Percentiles rank a stretch among this genome's conserved stretches.
These are phyloP conservation scores for Trichoderma virens DNA, from an alignment of 495 filamentous ascomycete species.

Conservation along the genomic window DNA sequence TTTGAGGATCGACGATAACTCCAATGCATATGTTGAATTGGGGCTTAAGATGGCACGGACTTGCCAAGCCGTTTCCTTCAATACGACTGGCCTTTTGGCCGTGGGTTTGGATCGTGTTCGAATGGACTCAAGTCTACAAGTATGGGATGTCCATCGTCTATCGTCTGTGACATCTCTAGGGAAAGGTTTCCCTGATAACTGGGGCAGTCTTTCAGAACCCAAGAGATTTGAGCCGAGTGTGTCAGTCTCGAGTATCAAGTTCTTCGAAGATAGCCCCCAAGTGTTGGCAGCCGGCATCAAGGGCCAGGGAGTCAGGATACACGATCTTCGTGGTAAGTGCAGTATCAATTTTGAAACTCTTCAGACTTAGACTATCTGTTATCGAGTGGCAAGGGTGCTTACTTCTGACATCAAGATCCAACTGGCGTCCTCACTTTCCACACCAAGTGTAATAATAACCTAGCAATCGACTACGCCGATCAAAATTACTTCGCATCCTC, in stretches of 20 bases:
- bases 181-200: constrained; percentile 30
- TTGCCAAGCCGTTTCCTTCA: constrained; percentile 90
- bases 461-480: constrained; percentile 83
- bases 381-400: constrained; percentile 15
- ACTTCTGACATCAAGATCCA: constrained; percentile 33
- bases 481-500: constrained; percentile 93
- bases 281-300: constrained; percentile 76
- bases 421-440: constrained; percentile 50
- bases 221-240: constrained; percentile 73
- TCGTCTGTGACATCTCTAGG: constrained; percentile 33
- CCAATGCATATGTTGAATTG: constrained; percentile 59
- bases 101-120: constrained; percentile 85
- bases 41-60: constrained; percentile 77
- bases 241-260: constrained; percentile 82
- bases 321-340: constrained; percentile 72
- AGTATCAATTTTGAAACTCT: neutral
- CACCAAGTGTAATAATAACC: constrained; percentile 80
- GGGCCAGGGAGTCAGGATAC: constrained; percentile 78
- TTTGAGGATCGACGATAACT: constrained; percentile 61
- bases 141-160: constrained; percentile 80
- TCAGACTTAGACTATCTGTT: neutral
- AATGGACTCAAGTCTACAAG: constrained; percentile 86
- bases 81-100: constrained; percentile 66
- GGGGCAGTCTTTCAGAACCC: constrained; percentile 47
- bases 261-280: constrained; percentile 79